A percentile compares a stretch with the other conserved stretches of the same genome.
These are phyloP conservation scores for Phalaenopsis hybrid DNA, from an alignment of 116 monocot genomes.

Conservation along the genomic window DNA sequence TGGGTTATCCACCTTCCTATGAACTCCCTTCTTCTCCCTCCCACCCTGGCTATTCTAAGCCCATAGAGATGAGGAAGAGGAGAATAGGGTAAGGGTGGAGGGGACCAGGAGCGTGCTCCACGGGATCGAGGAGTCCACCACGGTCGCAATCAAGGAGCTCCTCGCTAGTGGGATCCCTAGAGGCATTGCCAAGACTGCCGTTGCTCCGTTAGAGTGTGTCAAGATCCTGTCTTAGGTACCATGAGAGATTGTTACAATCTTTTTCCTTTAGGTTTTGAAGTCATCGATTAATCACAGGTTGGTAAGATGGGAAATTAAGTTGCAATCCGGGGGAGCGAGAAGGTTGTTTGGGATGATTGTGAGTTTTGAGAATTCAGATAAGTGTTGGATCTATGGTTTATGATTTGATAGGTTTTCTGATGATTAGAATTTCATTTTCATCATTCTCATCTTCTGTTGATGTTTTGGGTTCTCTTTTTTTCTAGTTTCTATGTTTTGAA, in stretches of 20 bases:
- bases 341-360: background rate
- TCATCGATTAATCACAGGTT: background rate
- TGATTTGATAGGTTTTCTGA: background rate
- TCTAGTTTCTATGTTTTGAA: background rate
- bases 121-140: slow-evolving; percentile 33
- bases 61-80: slow-evolving; percentile 13
- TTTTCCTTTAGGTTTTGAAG: background rate
- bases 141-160: slow-evolving; percentile 71
- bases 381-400: background rate
- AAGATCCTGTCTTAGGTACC: slow-evolving; percentile 65
- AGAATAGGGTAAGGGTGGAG: slow-evolving; percentile 12
- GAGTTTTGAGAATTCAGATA: background rate
- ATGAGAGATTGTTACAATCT: too few species aligned
- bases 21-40: too few species aligned
- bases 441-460: too few species aligned
- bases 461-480: background rate
- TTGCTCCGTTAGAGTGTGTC: slow-evolving; percentile 84
- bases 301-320: background rate
- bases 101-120: slow-evolving; percentile 5
- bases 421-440: too few species aligned
- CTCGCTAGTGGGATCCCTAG: slow-evolving; percentile 88
- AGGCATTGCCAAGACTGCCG: slow-evolving; percentile 87
- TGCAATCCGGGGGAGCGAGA: background rate
- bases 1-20: too few species aligned
- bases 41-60: background rate